phyloP scores from a whole-genome alignment of 192 early-diverging fungal species.

The Helicostylum pulchrum region DNA sequence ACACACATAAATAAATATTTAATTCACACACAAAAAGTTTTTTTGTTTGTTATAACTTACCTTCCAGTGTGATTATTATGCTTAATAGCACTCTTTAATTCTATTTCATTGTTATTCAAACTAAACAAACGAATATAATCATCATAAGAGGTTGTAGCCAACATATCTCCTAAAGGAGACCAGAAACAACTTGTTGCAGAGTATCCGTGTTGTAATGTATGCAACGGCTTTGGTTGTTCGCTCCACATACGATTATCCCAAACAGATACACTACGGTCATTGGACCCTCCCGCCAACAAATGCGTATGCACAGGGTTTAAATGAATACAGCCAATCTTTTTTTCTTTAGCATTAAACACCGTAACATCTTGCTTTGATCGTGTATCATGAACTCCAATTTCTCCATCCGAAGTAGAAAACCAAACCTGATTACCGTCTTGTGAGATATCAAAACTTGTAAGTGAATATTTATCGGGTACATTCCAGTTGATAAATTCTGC shows the following conservation, averaged over 20 bases:
- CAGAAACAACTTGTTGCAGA: constrained; percentile 64
- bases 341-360: constrained; percentile 41
- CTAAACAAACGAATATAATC: constrained; percentile 51
- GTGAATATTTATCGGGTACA: constrained; percentile 33
- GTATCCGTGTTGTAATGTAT: constrained; percentile 43
- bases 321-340: constrained; percentile 62
- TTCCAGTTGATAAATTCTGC: constrained; percentile 41
- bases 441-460: background rate
- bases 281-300: constrained; percentile 45
- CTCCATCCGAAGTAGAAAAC: constrained; percentile 55
- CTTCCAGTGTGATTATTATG: constrained; percentile 65
- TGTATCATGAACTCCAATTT: constrained; percentile 46
- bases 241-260: constrained; percentile 59
- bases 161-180: constrained; percentile 54
- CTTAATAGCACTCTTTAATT: constrained; percentile 29
- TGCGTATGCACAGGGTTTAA: constrained; percentile 49
- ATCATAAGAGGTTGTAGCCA: constrained; percentile 58
- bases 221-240: constrained; percentile 31
- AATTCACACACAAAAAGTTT: background rate
- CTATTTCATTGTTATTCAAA: background rate
- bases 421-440: constrained; percentile 32
- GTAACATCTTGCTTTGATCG: constrained; percentile 26
- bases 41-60: constrained; percentile 21
- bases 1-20: background rate
- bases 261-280: constrained; percentile 58